phyloP scores from a whole-genome alignment of 2,329 filamentous ascomycete species.

The Parascedosporium putredinis region DNA sequence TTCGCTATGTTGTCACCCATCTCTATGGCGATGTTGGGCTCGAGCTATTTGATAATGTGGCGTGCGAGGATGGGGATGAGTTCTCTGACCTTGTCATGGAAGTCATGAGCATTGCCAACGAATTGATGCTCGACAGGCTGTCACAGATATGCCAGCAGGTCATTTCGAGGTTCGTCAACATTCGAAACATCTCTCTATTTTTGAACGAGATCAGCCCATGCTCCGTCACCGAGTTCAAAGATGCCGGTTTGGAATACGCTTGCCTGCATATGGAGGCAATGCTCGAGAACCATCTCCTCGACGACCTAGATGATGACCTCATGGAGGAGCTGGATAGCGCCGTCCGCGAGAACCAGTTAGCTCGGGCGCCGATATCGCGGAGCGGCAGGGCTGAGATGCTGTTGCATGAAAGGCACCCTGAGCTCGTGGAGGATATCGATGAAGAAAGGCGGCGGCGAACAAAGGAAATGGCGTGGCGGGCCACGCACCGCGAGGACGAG shows the following conservation, averaged over 20 bases:
- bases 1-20: conserved; percentile 67
- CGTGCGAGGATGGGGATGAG: conserved; percentile 62
- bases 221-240: conserved; percentile 75
- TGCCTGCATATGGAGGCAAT: conserved; percentile 86
- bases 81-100: conserved; percentile 86
- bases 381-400: conserved; percentile 61
- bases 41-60: conserved; percentile 71
- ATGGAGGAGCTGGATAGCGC: conserved; percentile 68
- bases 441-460: conserved; percentile 61
- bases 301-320: conserved; percentile 78
- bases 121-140: conserved; percentile 87
- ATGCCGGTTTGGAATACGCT: conserved; percentile 80
- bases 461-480: conserved; percentile 64
- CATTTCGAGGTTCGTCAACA: conserved; percentile 74
- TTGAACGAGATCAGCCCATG: conserved; percentile 81
- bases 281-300: conserved; percentile 79
- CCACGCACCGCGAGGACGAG: conserved; percentile 54
- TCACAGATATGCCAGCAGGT: conserved; percentile 81
- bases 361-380: conserved; percentile 64
- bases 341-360: conserved; percentile 73
- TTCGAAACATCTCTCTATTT: conserved; percentile 74
- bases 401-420: conserved; percentile 54
- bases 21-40: conserved; percentile 75
- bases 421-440: conserved; percentile 53
- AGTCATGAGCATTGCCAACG: conserved; percentile 81